Conservation (phyloP, 331 rosid genomes). For the Malus hybrid region DNA sequence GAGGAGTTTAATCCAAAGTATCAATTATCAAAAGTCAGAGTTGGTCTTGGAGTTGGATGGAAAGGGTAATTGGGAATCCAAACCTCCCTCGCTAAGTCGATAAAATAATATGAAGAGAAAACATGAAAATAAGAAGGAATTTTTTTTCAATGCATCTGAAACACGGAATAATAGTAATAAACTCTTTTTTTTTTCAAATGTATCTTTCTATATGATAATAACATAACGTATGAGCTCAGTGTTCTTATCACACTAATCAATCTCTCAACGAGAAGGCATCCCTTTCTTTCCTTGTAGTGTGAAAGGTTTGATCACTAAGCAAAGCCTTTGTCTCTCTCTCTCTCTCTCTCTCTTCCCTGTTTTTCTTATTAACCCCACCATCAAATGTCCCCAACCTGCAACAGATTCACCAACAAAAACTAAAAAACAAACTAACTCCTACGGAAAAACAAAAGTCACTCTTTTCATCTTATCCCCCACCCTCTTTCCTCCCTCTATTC, state of each 20-base stretch:
- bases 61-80: not conserved
- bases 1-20: not conserved
- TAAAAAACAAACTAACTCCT: slow-evolving; percentile 1
- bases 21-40: not conserved
- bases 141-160: too few relatives aligned
- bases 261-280: slow-evolving; percentile 27
- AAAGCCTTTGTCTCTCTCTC: slow-evolving; percentile 8
- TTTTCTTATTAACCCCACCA: slow-evolving; percentile 12
- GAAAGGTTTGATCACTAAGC: slow-evolving; percentile 42
- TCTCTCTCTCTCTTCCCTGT: not conserved
- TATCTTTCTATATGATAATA: too few relatives aligned
- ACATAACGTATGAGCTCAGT: too few relatives aligned
- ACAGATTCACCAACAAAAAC: slow-evolving; percentile 4
- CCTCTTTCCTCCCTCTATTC: not conserved
- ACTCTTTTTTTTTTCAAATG: too few relatives aligned
- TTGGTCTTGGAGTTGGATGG: not conserved
- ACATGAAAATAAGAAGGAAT: not conserved
- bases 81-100: not conserved
- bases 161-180: too few relatives aligned
- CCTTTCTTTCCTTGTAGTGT: slow-evolving; percentile 40
- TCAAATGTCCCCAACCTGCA: slow-evolving; percentile 4
- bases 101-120: slow-evolving; percentile 7
- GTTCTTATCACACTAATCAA: too few relatives aligned
- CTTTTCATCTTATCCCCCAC: not conserved
- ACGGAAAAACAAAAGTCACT: not conserved